phyloP scores from a whole-genome alignment of 2,329 filamentous ascomycete genomes.

The Diaporthe velutina region DNA sequence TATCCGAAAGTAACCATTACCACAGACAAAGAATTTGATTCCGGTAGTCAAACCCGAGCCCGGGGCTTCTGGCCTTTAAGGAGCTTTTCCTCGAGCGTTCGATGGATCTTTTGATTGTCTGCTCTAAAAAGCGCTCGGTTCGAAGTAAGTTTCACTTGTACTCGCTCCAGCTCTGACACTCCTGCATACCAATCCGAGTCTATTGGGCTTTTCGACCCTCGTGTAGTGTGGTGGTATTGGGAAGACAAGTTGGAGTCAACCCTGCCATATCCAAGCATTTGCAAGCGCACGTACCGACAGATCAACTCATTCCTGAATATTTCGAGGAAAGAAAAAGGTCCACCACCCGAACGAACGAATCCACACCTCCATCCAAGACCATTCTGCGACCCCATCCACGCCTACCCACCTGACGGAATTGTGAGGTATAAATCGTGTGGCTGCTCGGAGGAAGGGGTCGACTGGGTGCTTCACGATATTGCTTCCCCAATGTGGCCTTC shows the following conservation, averaged over 20 bases:
- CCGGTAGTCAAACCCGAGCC: neutral
- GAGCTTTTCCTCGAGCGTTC: neutral
- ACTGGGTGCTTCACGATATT: too few relatives aligned
- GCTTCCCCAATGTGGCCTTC: neutral
- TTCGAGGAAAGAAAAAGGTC: neutral
- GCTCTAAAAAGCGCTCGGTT: neutral
- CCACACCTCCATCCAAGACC: neutral
- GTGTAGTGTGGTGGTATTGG: neutral
- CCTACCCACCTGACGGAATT: neutral
- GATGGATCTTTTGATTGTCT: neutral
- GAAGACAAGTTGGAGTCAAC: neutral
- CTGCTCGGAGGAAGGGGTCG: neutral
- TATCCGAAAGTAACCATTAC: neutral
- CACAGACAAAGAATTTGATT: neutral
- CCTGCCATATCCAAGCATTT: neutral
- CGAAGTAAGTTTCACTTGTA: neutral
- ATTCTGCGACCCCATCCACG: neutral
- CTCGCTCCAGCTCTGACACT: neutral
- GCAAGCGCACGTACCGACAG: neutral
- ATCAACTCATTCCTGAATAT: neutral
- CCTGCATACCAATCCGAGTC: too few relatives aligned
- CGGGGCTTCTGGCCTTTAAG: neutral
- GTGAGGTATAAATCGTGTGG: conserved; percentile 6
- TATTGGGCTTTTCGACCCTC: neutral
- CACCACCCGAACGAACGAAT: neutral